A percentile compares a stretch with the other conserved stretches of the same genome.
Evolutionary conservation across 1,284 basidiomycete genomes (phyloP).

Genomic region (Tausonia pullulans): DNA sequence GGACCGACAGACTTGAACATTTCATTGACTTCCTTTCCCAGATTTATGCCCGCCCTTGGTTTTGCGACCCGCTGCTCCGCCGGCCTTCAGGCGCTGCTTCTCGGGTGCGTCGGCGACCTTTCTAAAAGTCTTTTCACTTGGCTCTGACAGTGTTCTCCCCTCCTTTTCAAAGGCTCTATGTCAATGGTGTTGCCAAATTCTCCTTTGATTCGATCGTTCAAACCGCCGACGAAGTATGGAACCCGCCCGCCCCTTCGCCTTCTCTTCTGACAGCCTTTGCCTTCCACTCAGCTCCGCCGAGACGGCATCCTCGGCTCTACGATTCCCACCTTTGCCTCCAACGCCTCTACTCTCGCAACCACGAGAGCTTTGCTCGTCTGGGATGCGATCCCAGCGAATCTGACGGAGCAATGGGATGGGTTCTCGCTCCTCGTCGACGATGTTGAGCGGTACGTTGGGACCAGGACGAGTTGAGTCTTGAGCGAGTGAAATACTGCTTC

Average conservation of each 20-base stretch:
- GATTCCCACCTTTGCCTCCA: slow-evolving; percentile 61
- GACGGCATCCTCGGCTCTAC: slow-evolving; percentile 60
- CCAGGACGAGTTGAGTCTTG: slow-evolving; percentile 34
- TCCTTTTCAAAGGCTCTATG: slow-evolving; percentile 42
- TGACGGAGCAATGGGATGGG: slow-evolving; percentile 52
- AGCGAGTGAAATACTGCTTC: too few species aligned
- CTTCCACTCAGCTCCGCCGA: slow-evolving; percentile 45
- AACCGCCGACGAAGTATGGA: slow-evolving; percentile 55
- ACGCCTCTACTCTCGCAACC: slow-evolving; percentile 40
- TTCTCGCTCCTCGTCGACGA: slow-evolving; percentile 74
- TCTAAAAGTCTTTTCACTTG: too few species aligned
- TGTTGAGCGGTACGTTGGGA: slow-evolving; percentile 61
- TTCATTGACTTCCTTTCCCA: too few species aligned
- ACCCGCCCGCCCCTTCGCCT: slow-evolving; percentile 3
- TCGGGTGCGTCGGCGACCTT: slow-evolving; percentile 39
- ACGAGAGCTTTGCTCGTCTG: slow-evolving; percentile 49
- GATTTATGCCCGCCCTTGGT: slow-evolving; percentile 60
- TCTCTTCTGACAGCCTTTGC: neutral
- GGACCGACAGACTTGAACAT: too few species aligned
- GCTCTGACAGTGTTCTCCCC: too few species aligned
- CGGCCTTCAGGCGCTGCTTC: slow-evolving; percentile 64
- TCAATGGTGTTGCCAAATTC: slow-evolving; percentile 64
- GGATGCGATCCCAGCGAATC: slow-evolving; percentile 43
- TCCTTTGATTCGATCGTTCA: slow-evolving; percentile 70
- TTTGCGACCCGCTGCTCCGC: slow-evolving; percentile 70